Base-by-base conservation (phyloP, 768 basidiomycete species). In the Phallus indusiatus region DNA sequence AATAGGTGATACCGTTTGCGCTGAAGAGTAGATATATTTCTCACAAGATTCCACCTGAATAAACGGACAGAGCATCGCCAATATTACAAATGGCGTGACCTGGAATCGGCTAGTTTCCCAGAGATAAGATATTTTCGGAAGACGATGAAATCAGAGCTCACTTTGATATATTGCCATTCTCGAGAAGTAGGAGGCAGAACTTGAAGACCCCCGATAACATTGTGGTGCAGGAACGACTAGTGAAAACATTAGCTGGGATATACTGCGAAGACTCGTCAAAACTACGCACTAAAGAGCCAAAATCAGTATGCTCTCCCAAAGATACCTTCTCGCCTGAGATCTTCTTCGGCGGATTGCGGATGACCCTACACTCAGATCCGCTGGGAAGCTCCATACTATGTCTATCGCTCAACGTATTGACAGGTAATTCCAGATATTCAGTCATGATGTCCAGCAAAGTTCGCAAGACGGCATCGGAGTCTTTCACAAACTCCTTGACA, bases 111-210 rank as follows among this genome's bases (percentile, higher is more conserved):
- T 73, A 28, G 28, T 28, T 28, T 28, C 28, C 28, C 28, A 28
- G 7, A 28, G 28, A 7, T 28, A 28, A 28, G 51, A 20, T 11
- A 42, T 8, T 56, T 49, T 10, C 21, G 0, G 4, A 8, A 14
- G n/a, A 18, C 4, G 24, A 14, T 17, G 36, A 17, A 28, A 28
- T 14, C 12, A 47, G 49, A 54, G 7, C 28, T 9, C 51, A 79
- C 85, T 76, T 78, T 81, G 64, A 88, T 73, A 62, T 86, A 88
- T 66, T 81, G 80, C 86, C 86, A 88, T 20, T 76, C 68, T 22
- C 82, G 78, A 6, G 76, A 66, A 14, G 81, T 83, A 1, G 84
- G 85, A 0, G 78, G 77, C 51, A 86, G 72, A 0, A 88, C 85
- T 61, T 88, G 86, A 3, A 88, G 71, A 0, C 86, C 86, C 3